phyloP scores from a whole-genome alignment of 768 basidiomycete genomes.

The Agaricus subrufescens region DNA sequence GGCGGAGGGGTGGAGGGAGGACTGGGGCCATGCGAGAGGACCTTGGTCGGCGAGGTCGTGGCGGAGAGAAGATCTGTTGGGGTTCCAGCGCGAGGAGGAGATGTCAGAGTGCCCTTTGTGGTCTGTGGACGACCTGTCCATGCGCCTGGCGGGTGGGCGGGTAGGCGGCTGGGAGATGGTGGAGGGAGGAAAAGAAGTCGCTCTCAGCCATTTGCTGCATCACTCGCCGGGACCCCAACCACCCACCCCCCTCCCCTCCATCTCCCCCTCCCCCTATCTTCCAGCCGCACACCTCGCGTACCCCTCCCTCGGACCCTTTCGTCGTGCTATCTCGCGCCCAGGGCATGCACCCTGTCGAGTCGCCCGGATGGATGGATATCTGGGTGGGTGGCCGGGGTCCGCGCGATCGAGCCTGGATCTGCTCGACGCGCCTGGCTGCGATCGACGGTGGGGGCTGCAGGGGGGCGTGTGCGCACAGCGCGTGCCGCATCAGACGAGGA shows the following conservation, averaged over 20 bases:
- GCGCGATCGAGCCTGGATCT: slow-evolving; percentile 6
- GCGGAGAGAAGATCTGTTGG: slow-evolving; percentile 26
- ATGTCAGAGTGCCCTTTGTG: not conserved
- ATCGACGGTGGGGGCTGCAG: not conserved
- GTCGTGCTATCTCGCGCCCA: not conserved
- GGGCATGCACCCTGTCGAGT: not conserved
- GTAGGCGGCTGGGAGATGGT: not conserved
- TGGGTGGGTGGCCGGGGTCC: slow-evolving; percentile 2
- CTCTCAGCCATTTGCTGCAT: not conserved
- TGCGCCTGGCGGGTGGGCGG: not conserved
- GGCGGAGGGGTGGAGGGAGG: slow-evolving; percentile 25
- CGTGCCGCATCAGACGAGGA: too few species aligned
- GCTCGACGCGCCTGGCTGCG: not conserved
- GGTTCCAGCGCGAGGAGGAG: slow-evolving; percentile 15
- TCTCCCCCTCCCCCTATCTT: too few species aligned
- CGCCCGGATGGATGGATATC: not conserved
- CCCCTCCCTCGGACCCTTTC: too few species aligned
- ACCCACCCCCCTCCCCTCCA: too few species aligned
- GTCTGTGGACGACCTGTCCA: slow-evolving; percentile 1
- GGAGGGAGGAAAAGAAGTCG: slow-evolving; percentile 1
- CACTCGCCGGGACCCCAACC: too few species aligned
- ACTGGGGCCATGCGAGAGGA: slow-evolving; percentile 18
- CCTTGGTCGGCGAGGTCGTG: slow-evolving; percentile 11
- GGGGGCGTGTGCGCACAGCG: not conserved
- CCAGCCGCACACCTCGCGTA: too few species aligned